Evolutionary conservation across 2,329 filamentous ascomycete genomes (phyloP).

Genomic region (Fonsecaea erecta): DNA sequence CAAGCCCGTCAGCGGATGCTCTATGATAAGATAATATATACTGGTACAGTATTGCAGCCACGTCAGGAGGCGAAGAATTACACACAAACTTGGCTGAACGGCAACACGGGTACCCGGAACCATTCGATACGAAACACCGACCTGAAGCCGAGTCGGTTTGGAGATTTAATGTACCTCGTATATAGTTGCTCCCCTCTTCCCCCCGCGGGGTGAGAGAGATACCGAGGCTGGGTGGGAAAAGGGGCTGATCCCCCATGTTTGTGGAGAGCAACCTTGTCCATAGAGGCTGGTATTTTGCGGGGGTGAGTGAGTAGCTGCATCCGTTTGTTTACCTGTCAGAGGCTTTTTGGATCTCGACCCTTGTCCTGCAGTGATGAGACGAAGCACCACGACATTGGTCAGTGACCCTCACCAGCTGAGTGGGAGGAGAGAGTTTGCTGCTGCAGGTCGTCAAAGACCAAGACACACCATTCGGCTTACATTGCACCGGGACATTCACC

Average conservation of each 20-base stretch:
- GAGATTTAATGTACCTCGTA: neutral
- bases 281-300: neutral
- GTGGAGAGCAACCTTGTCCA: neutral
- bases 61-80: neutral
- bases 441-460: neutral
- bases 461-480: neutral
- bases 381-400: neutral
- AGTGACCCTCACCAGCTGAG: neutral
- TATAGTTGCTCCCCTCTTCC: neutral
- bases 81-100: neutral
- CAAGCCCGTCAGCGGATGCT: neutral
- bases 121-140: neutral
- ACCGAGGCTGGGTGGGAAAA: conserved; percentile 20
- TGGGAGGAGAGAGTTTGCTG: neutral
- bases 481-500: neutral
- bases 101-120: neutral
- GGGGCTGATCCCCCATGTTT: conserved; percentile 17
- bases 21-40: conserved; percentile 1
- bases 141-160: neutral
- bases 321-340: too few relatives aligned
- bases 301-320: neutral
- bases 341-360: neutral
- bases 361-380: neutral
- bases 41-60: neutral
- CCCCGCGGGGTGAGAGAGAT: conserved; percentile 11